Base-by-base conservation (phyloP, 352 stramenopile genomes). In the Globisporangium ultimum region DNA sequence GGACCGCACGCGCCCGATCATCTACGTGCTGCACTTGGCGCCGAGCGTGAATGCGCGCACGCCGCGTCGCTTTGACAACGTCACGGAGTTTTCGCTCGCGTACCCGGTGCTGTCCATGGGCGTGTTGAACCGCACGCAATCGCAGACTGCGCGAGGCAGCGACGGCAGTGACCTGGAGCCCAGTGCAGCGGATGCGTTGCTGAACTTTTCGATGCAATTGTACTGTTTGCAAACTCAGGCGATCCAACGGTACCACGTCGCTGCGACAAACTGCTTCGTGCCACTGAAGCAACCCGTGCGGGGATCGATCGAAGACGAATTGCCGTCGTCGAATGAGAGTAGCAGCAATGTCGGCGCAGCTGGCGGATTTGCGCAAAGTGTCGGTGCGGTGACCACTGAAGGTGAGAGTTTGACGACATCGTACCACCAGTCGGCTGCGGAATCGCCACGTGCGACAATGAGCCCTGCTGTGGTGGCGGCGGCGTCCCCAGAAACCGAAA, bases 191-290 rank as follows among this genome's bases (percentile, higher is more conserved):
- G 64, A 61, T 18, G 51, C 42, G 21, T 32, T 58, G 10, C 54
- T 78, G 11, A 74, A 81, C 36, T 83, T 89, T 21, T 78, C 72
- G 11, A 94, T 94, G 82, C 82, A 92, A 63, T 66, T 92, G 8
- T 94, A 89, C 48, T 89, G 79, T 48, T 59, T 92, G 9, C 85
- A 94, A 63, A 92, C 85, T 1, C 79, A 92, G 18, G 85, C 85
- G 18, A 94, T 94, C 61, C 85, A 94, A 64, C 83, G 85, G 12
- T 94, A 94, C 64, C 76, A 88, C 28, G 83, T 94, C 3, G 61
- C 60, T 10, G 76, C 82, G 18, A 76, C 68, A 24, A 74, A 76
- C 48, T 94, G 83, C 59, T 92, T 80, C 53, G 38, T 83, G 5
- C 77, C 78, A 17, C 57, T 63, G 24, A 58, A 58, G 18, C 49